Evolutionary conservation across 2,329 filamentous ascomycete species (phyloP).

Genomic region (Claviceps arundinis): DNA sequence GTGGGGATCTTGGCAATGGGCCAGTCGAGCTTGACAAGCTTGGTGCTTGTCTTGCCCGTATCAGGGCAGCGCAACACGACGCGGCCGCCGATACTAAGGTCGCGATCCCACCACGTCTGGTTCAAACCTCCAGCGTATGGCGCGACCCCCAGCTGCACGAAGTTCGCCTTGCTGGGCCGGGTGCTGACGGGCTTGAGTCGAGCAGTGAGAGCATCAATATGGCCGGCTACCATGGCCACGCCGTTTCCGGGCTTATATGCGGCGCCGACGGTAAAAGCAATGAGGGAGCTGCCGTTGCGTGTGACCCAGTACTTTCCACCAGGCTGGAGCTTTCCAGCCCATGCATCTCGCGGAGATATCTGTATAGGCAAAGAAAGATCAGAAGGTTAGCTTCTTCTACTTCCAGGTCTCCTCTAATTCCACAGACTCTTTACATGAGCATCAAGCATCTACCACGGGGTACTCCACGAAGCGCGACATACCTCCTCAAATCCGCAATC

Average conservation of each 20-base stretch:
- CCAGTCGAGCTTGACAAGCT: constrained; percentile 85
- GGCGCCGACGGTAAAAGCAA: constrained; percentile 73
- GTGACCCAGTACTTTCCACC: constrained; percentile 84
- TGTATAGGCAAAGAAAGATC: constrained; percentile 15
- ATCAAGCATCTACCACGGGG: no score
- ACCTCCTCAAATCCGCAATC: constrained; percentile 62
- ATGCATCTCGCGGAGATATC: constrained; percentile 68
- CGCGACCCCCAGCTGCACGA: constrained; percentile 77
- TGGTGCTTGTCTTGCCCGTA: constrained; percentile 63
- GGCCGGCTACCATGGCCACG: constrained; percentile 76
- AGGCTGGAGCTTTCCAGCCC: constrained; percentile 56
- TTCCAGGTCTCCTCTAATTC: background rate
- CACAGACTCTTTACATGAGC: no score
- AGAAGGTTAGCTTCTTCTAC: background rate
- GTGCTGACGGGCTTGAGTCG: constrained; percentile 83
- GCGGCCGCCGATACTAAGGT: constrained; percentile 78
- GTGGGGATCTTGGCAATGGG: constrained; percentile 88
- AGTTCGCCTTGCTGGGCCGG: constrained; percentile 74
- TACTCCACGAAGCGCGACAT: constrained; percentile 9
- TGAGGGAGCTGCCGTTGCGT: constrained; percentile 73
- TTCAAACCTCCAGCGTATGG: constrained; percentile 84
- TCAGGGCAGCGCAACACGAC: constrained; percentile 66
- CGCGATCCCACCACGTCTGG: constrained; percentile 92
- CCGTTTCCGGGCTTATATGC: constrained; percentile 77
- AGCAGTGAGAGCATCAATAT: constrained; percentile 85